These are phyloP conservation scores for Fraxinus floribunda DNA, from an alignment of 305 asterid genomes.

Conservation along the genomic window DNA sequence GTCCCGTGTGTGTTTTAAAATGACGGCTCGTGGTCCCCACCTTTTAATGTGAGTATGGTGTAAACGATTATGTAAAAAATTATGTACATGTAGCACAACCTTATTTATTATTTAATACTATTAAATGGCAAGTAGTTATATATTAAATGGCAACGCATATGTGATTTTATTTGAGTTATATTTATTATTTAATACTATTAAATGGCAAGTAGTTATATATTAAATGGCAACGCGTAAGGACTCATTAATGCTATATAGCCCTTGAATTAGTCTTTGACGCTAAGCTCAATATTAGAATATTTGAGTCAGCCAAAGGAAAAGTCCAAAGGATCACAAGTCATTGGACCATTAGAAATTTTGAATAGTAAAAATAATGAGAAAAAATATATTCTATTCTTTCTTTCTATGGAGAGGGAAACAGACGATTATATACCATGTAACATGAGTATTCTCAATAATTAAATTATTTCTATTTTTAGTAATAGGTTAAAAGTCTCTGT, in stretches of 20 bases:
- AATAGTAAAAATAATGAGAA: not conserved
- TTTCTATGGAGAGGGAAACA: not conserved
- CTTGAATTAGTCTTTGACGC: not conserved
- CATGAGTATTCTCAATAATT: not conserved
- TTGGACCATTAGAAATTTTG: not conserved
- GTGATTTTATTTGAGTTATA: too few relatives aligned
- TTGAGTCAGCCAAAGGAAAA: not conserved
- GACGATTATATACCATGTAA: not conserved
- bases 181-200: not conserved
- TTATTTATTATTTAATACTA: too few relatives aligned
- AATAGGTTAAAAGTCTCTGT: not conserved
- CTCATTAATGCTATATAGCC: not conserved
- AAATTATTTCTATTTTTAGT: not conserved
- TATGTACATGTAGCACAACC: too few relatives aligned
- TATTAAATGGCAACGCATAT: too few relatives aligned
- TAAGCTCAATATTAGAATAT: not conserved
- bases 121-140: too few relatives aligned
- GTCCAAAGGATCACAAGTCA: not conserved
- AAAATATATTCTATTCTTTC: not conserved
- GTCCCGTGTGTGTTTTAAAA: too few relatives aligned
- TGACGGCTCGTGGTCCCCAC: too few relatives aligned
- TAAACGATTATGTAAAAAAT: too few relatives aligned
- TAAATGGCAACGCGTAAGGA: not conserved
- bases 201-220: not conserved
- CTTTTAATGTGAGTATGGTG: too few relatives aligned